Evolutionary conservation across 352 stramenopile genomes (phyloP).

Genomic region (Phytophthora sp.): DNA sequence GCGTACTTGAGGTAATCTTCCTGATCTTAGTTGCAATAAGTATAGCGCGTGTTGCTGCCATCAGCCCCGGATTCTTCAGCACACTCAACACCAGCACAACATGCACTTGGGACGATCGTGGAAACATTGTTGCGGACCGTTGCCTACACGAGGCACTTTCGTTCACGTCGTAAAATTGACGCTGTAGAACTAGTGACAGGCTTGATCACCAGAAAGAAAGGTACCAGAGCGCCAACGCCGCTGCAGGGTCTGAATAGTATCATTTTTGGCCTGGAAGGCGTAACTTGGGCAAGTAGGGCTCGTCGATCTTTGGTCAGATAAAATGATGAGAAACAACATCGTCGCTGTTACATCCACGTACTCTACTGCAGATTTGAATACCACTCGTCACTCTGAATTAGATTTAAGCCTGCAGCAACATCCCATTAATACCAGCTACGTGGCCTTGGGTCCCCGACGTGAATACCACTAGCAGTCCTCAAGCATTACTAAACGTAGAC

Average conservation of each 20-base stretch:
- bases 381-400: too few relatives aligned
- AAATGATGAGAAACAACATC: too few relatives aligned
- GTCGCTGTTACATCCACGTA: too few relatives aligned
- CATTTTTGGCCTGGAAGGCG: neutral
- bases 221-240: neutral
- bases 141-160: neutral
- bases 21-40: constrained; percentile 8
- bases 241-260: neutral
- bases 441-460: too few relatives aligned
- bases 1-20: constrained; percentile 3
- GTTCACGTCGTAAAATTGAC: constrained; percentile 8
- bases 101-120: neutral
- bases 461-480: too few relatives aligned
- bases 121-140: constrained; percentile 6
- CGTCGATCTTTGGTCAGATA: too few relatives aligned
- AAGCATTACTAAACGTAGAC: too few relatives aligned
- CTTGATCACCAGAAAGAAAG: neutral
- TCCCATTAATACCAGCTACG: too few relatives aligned
- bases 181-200: neutral
- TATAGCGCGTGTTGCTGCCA: constrained; percentile 1
- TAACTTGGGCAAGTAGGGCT: neutral
- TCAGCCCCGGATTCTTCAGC: constrained; percentile 1
- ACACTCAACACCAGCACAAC: neutral
- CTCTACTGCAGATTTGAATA: neutral
- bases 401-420: too few relatives aligned